Conservation (phyloP, 441 rosid species). For the Pelargonium australe region DNA sequence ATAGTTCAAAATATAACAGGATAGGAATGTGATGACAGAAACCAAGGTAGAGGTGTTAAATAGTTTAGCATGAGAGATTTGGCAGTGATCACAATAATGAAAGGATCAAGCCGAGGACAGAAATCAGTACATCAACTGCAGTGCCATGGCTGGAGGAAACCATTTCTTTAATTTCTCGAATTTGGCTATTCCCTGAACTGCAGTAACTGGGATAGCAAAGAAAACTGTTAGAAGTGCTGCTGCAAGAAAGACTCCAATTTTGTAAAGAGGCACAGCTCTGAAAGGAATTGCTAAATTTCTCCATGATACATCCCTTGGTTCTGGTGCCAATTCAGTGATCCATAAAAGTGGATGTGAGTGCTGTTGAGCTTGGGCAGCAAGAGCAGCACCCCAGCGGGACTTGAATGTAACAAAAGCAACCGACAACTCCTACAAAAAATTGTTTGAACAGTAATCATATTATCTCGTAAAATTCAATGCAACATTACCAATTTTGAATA, state of each 20-base stretch:
- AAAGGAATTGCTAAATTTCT: slow-evolving; percentile 53
- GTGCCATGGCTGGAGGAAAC: slow-evolving; percentile 84
- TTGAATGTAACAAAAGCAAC: slow-evolving; percentile 80
- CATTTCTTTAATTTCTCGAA: slow-evolving; percentile 77
- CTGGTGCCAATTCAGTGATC: slow-evolving; percentile 82
- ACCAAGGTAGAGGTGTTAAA: not conserved
- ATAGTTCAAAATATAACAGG: not conserved
- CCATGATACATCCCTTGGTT: slow-evolving; percentile 81
- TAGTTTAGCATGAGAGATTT: not conserved
- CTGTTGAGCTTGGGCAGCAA: slow-evolving; percentile 78
- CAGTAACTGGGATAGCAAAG: slow-evolving; percentile 83
- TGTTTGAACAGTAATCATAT: not conserved
- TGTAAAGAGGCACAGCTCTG: slow-evolving; percentile 49
- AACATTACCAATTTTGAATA: not conserved
- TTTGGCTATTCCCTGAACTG: slow-evolving; percentile 91
- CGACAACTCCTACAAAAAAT: slow-evolving; percentile 53
- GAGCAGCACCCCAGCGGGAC: slow-evolving; percentile 58
- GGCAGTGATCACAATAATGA: not conserved
- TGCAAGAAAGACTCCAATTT: slow-evolving; percentile 55
- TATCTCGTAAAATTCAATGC: not conserved
- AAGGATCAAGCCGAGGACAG: slow-evolving; percentile 11
- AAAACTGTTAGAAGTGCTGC: slow-evolving; percentile 72
- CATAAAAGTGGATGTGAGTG: slow-evolving; percentile 62
- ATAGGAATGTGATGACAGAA: not conserved
- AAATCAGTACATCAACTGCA: slow-evolving; percentile 61